Percentiles rank a stretch among this genome's conserved stretches.
These are phyloP conservation scores for Raffaelea arxii DNA, from an alignment of 2,329 filamentous ascomycete species.

Conservation along the genomic window DNA sequence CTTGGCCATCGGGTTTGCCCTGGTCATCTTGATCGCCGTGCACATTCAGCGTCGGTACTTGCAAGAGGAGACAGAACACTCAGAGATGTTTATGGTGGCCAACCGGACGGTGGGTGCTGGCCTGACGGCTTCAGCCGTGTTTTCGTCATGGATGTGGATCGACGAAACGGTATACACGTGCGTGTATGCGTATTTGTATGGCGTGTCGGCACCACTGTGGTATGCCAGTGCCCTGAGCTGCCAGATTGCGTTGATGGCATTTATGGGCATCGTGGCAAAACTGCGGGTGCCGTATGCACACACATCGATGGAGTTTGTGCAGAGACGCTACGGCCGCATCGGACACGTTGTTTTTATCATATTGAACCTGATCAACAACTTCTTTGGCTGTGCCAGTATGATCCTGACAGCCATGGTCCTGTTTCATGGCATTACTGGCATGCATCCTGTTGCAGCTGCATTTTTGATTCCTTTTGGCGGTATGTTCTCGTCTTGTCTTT, in stretches of 20 bases:
- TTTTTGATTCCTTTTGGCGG: constrained; percentile 27
- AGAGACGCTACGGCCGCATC: constrained; percentile 25
- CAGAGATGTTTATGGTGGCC: constrained; percentile 32
- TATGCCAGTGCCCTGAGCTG: constrained; percentile 7
- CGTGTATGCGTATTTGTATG: constrained; percentile 22
- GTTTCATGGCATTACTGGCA: constrained; percentile 27
- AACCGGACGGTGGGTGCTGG: constrained; percentile 20
- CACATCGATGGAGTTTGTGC: constrained; percentile 31
- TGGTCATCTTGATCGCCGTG: constrained; percentile 25
- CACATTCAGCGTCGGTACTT: constrained; percentile 33
- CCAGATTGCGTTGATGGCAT: constrained; percentile 10
- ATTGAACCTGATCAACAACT: constrained; percentile 27
- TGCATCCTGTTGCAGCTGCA: constrained; percentile 29
- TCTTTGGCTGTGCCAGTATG: constrained; percentile 28
- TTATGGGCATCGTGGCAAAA: constrained; percentile 35
- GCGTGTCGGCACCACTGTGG: constrained; percentile 16
- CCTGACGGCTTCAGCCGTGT: constrained; percentile 20
- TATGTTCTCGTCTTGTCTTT: background rate
- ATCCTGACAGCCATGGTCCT: constrained; percentile 28
- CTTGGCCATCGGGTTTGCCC: constrained; percentile 33
- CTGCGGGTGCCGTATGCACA: constrained; percentile 28
- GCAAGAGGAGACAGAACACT: constrained; percentile 31
- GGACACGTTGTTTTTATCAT: constrained; percentile 29
- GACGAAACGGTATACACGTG: constrained; percentile 29
- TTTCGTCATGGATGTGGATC: constrained; percentile 31